phyloP scores from a whole-genome alignment of 345 rosid species.

The Lagerstroemia speciosa region DNA sequence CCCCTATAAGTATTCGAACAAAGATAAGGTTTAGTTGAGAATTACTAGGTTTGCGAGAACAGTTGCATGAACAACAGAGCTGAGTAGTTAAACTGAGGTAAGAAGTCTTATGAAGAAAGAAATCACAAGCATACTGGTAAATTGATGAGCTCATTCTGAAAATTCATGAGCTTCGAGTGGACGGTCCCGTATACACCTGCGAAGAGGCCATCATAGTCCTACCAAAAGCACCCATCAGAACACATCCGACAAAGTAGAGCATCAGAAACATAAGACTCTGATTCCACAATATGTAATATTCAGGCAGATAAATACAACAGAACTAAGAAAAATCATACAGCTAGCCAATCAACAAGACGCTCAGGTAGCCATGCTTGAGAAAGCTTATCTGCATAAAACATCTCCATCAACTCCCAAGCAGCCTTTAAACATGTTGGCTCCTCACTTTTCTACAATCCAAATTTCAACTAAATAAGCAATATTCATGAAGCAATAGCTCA shows the following conservation, averaged over 20 bases:
- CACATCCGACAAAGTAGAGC: not conserved
- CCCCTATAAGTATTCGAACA: not conserved
- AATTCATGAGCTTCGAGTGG: constrained; percentile 65
- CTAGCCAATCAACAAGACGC: constrained; percentile 80
- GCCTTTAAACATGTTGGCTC: constrained; percentile 69
- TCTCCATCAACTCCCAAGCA: constrained; percentile 95
- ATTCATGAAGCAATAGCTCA: not conserved
- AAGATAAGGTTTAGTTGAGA: not conserved
- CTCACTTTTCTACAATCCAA: constrained; percentile 33
- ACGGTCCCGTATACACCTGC: constrained; percentile 46
- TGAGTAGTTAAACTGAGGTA: not conserved
- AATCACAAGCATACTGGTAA: constrained; percentile 46
- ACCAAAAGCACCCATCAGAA: constrained; percentile 18
- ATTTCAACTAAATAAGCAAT: not conserved
- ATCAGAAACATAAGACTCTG: not conserved
- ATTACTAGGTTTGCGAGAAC: not conserved
- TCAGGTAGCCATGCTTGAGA: constrained; percentile 81
- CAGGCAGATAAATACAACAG: not conserved
- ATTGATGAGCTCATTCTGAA: constrained; percentile 57
- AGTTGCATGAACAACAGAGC: not conserved
- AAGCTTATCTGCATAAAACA: constrained; percentile 66
- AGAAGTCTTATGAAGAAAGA: not conserved
- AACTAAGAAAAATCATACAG: constrained; percentile 46
- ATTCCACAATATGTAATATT: not conserved
- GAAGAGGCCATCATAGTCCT: constrained; percentile 78